Percentiles rank a stretch among this genome's conserved stretches.
Evolutionary conservation across 208 protist species (phyloP).

Genomic region (Zelonia costaricensis): DNA sequence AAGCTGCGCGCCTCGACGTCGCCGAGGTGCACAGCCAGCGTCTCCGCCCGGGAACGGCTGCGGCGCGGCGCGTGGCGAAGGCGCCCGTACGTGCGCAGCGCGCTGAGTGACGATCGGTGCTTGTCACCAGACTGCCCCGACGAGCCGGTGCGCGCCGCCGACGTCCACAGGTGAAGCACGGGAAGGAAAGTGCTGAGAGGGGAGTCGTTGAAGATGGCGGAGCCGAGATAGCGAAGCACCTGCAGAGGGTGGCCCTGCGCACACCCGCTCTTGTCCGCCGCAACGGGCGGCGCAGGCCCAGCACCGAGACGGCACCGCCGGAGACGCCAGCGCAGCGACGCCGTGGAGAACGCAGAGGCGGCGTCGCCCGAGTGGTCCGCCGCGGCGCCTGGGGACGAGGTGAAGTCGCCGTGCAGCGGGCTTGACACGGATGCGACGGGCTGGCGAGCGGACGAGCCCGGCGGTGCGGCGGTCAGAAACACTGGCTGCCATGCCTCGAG

Average conservation of each 20-base stretch:
- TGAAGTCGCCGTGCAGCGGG: not conserved
- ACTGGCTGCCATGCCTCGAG: slow-evolving; percentile 19
- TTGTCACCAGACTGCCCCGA: not conserved
- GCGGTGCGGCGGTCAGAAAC: not conserved
- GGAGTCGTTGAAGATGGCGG: slow-evolving; percentile 32
- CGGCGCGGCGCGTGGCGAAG: not conserved
- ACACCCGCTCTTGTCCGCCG: not conserved
- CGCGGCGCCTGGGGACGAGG: not conserved
- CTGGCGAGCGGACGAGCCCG: not conserved
- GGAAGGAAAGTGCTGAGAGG: slow-evolving; percentile 30
- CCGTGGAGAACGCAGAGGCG: not conserved
- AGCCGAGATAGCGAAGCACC: slow-evolving; percentile 29
- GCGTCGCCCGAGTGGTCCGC: not conserved
- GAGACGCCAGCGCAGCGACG: not conserved
- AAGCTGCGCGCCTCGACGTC: slow-evolving; percentile 39
- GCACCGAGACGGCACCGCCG: not conserved
- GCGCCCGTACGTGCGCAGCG: not conserved
- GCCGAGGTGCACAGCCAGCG: slow-evolving; percentile 33
- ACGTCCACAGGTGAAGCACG: slow-evolving; percentile 16
- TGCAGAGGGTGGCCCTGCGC: slow-evolving; percentile 21
- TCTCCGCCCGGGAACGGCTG: slow-evolving; percentile 7
- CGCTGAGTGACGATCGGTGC: not conserved
- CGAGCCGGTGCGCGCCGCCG: slow-evolving; percentile 4
- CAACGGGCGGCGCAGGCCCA: not conserved
- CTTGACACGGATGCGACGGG: not conserved